A percentile compares a stretch with the other conserved stretches of the same genome.
Evolutionary conservation across 2,329 filamentous ascomycete genomes (phyloP).

Genomic region (Calonectria pauciramosa): DNA sequence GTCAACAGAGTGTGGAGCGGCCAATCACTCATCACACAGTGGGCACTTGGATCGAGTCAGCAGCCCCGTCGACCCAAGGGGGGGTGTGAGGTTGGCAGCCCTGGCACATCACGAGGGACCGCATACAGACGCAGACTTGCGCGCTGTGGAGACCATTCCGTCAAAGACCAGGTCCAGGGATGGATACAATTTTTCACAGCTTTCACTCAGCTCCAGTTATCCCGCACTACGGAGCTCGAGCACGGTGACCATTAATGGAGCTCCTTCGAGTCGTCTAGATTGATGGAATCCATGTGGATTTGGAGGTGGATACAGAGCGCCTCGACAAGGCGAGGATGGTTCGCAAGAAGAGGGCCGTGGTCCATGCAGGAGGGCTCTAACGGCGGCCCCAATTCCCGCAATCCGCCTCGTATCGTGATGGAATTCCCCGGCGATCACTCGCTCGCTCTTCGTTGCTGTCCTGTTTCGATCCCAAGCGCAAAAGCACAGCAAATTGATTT

Average conservation of each 20-base stretch:
- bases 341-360: conserved; percentile 31
- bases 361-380: conserved; percentile 35
- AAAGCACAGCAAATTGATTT: conserved; percentile 11
- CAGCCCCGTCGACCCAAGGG: conserved; percentile 27
- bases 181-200: conserved; percentile 24
- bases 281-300: conserved; percentile 25
- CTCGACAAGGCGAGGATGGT: conserved; percentile 36
- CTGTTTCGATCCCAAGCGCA: conserved; percentile 8
- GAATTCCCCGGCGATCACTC: conserved; percentile 34
- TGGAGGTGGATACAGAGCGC: conserved; percentile 36
- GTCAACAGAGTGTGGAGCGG: conserved; percentile 44
- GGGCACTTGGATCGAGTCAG: conserved; percentile 40
- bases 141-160: conserved; percentile 36
- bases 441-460: conserved; percentile 21
- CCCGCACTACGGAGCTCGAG: conserved; percentile 8
- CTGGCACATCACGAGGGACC: conserved; percentile 43
- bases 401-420: conserved; percentile 25
- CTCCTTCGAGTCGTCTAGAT: conserved; percentile 3
- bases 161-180: conserved; percentile 17
- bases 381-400: conserved; percentile 30
- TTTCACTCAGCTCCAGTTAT: conserved; percentile 22
- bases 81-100: conserved; percentile 35
- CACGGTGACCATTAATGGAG: conserved; percentile 9
- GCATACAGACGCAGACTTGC: conserved; percentile 40
- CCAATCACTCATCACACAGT: conserved; percentile 39